phyloP scores from a whole-genome alignment of 768 basidiomycete genomes.

The Kwoniella bestiolae region DNA sequence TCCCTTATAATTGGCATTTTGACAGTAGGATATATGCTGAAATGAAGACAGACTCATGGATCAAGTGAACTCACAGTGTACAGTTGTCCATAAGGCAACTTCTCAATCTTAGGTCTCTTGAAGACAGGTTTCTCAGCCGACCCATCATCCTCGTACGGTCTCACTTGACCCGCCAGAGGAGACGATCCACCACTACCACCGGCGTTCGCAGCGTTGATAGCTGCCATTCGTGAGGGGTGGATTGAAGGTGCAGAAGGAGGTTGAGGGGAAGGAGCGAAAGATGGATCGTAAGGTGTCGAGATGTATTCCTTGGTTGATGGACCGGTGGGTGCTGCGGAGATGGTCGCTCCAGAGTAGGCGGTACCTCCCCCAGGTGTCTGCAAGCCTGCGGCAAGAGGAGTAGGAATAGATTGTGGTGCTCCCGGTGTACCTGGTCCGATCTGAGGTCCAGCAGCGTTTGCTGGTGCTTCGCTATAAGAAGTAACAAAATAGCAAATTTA shows the following conservation, averaged over 20 bases:
- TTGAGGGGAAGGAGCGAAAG: slow-evolving; percentile 24
- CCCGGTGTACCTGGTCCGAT: slow-evolving; percentile 69
- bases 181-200: slow-evolving; percentile 22
- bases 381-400: slow-evolving; percentile 72
- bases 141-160: slow-evolving; percentile 68
- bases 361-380: slow-evolving; percentile 56
- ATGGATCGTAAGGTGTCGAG: slow-evolving; percentile 34
- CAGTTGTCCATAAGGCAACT: slow-evolving; percentile 77
- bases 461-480: slow-evolving; percentile 18
- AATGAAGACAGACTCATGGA: too few relatives aligned
- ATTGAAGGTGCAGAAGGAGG: slow-evolving; percentile 62
- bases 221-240: slow-evolving; percentile 71
- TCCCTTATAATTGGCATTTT: too few relatives aligned
- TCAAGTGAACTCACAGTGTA: slow-evolving; percentile 65
- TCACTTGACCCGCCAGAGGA: slow-evolving; percentile 64
- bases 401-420: slow-evolving; percentile 58
- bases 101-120: slow-evolving; percentile 84
- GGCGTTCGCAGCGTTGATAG: slow-evolving; percentile 62
- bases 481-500: background rate
- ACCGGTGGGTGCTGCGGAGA: slow-evolving; percentile 91
- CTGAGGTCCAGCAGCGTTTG: slow-evolving; percentile 71
- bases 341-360: slow-evolving; percentile 74
- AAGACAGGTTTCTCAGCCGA: slow-evolving; percentile 67
- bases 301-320: slow-evolving; percentile 59
- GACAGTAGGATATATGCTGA: too few relatives aligned